Conservation (phyloP, 352 stramenopile species). For the Pythium coloratum region DNA sequence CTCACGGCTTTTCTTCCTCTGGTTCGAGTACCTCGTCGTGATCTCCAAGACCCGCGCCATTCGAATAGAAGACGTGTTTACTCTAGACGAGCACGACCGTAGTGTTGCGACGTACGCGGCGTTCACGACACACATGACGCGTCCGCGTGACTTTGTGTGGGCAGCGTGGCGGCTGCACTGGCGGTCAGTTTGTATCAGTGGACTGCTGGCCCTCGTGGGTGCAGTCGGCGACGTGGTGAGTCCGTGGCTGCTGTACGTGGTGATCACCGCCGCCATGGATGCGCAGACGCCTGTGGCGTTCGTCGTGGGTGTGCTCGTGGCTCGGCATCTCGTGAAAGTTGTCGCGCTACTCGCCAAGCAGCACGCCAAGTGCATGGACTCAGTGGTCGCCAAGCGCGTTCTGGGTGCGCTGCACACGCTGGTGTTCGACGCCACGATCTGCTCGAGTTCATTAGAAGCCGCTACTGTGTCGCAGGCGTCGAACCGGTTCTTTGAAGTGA, state of each 20-base stretch:
- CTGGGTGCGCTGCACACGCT: conserved; percentile 16
- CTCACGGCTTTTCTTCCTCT: conserved; percentile 18
- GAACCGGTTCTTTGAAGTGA: conserved; percentile 19
- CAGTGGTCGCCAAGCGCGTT: neutral
- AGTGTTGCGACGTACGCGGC: conserved; percentile 14
- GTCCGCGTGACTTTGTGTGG: neutral
- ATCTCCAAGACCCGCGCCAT: conserved; percentile 9
- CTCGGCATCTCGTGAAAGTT: conserved; percentile 1
- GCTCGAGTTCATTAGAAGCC: neutral
- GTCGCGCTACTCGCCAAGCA: neutral
- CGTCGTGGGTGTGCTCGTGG: conserved; percentile 7
- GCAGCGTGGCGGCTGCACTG: conserved; percentile 10
- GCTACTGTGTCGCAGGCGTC: conserved; percentile 7
- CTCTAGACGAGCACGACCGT: conserved; percentile 8
- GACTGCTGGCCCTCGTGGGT: conserved; percentile 7
- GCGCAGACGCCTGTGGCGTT: neutral
- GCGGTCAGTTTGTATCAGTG: conserved; percentile 8
- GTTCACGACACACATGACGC: conserved; percentile 8
- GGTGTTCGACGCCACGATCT: conserved; percentile 13
- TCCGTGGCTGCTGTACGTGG: conserved; percentile 15
- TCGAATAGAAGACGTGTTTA: conserved; percentile 6
- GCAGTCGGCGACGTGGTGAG: neutral
- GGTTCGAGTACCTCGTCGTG: conserved; percentile 16
- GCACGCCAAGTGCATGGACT: neutral
- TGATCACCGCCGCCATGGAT: conserved; percentile 5